Conservation (phyloP, 1,139 yeast genomes). For the Dujonia santamariae region DNA sequence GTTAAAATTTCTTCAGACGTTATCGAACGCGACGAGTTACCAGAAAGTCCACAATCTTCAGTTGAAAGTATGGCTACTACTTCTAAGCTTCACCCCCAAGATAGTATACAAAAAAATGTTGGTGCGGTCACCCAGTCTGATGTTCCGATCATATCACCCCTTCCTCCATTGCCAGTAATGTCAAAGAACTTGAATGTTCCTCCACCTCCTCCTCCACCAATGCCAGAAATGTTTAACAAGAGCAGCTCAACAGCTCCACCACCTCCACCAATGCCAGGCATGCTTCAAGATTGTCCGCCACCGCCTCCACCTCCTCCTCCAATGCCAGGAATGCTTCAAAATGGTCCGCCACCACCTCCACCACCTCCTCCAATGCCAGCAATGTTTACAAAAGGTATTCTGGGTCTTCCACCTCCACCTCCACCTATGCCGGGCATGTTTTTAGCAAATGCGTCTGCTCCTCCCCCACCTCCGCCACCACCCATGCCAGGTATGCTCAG, state of each 20-base stretch:
- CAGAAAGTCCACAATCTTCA: too few relatives aligned
- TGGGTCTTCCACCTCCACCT: constrained; percentile 24
- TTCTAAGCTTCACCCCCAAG: too few relatives aligned
- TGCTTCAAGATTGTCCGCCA: constrained; percentile 7
- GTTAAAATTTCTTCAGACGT: too few relatives aligned
- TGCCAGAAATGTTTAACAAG: neutral
- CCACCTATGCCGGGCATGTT: constrained; percentile 20
- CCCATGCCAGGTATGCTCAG: constrained; percentile 12
- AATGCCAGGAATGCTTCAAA: constrained; percentile 6
- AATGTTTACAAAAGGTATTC: constrained; percentile 2
- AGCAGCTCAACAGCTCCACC: constrained; percentile 21
- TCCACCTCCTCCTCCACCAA: constrained; percentile 27
- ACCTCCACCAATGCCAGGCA: constrained; percentile 16
- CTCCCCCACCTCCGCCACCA: constrained; percentile 19
- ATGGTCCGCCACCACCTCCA: constrained; percentile 27
- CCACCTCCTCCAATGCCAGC: constrained; percentile 35
- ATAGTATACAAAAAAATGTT: too few relatives aligned
- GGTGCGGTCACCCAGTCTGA: too few relatives aligned
- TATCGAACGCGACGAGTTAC: too few relatives aligned
- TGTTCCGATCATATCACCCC: too few relatives aligned
- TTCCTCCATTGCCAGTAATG: constrained; percentile 15
- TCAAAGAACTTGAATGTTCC: constrained; percentile 16
- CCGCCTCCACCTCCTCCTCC: constrained; percentile 30
- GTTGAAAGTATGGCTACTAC: too few relatives aligned
- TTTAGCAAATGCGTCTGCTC: neutral